Evolutionary conservation across 2,329 filamentous ascomycete genomes (phyloP), one percentile per base, ranked within the genome.

Genomic region (Beauveria sp.): DNA sequence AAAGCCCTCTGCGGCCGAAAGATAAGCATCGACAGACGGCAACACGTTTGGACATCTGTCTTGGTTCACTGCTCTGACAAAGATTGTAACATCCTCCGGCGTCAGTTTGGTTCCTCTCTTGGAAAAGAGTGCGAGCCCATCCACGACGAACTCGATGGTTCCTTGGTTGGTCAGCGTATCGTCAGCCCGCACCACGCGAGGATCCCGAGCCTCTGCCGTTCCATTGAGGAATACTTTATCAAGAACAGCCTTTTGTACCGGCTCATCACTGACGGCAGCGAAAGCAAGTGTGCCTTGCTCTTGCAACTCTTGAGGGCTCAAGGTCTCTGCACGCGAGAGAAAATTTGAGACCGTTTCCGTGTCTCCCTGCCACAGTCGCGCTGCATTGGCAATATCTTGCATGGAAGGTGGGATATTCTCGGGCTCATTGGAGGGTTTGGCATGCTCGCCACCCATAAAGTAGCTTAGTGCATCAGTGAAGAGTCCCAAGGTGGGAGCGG

Each of bases 201-300:
- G 34, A 43, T 62, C 28, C 28, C 31, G 31, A 2, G 14, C 5
- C n/a, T 34, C 50, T 5, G 28, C 50, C n/a, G n/a, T 40, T 22
- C 50, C 62, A 9, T 49, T 22, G 49, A 43, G 38, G 34, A 43
- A 14, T 18, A 52, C 43, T 16, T 46, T 38, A 18, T 66, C 65
- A 10, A 66, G 61, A 24, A 65, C 63, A 9, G 62, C 64, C 60
- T 66, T 66, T 18, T 66, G 64, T 7, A 10, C 55, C 12, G 65
- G 61, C 53, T 66, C 64, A 55, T 66, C 63, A n/a, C n/a, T n/a
- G n/a, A 64, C 64, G 24, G 65, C 65, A n/a, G 28, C 40, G 7
- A 65, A 50, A 3, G 65, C 64, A 3, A 43, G 43, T 9, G 22
- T 10, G 14, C 59, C 65, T 22, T 54, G 53, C 34, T 38, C 8